These are phyloP conservation scores for Globisporangium camurandrum DNA, from an alignment of 352 stramenopile species.

Conservation along the genomic window DNA sequence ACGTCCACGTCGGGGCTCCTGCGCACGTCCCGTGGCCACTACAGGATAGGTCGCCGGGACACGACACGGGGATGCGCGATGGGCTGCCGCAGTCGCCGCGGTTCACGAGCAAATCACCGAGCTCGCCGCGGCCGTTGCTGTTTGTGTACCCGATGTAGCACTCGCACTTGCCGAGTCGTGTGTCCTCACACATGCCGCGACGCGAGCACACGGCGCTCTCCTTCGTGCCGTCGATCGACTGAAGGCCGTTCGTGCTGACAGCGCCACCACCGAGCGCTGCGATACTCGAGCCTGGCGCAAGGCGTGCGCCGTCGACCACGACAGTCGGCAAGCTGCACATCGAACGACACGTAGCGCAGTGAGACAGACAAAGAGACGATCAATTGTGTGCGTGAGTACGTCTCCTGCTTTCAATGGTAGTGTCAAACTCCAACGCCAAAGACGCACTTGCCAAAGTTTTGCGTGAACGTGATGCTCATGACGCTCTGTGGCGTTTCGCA, in stretches of 20 bases:
- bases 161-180: constrained; percentile 44
- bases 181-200: constrained; percentile 51
- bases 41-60: constrained; percentile 60
- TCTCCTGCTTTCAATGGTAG: not conserved
- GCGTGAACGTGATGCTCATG: constrained; percentile 65
- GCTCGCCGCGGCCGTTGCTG: constrained; percentile 49
- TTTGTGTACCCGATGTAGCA: constrained; percentile 62
- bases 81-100: constrained; percentile 57
- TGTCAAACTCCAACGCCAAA: not conserved
- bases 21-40: constrained; percentile 78
- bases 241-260: constrained; percentile 18
- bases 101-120: constrained; percentile 35
- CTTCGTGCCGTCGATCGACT: constrained; percentile 52
- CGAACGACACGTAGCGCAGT: not conserved
- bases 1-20: constrained; percentile 39
- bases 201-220: constrained; percentile 63
- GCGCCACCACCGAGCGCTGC: constrained; percentile 14
- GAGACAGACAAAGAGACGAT: constrained; percentile 6
- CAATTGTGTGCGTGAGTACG: not conserved
- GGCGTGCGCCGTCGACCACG: constrained; percentile 22
- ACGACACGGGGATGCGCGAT: constrained; percentile 49
- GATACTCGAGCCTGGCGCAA: constrained; percentile 29
- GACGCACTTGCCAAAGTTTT: constrained; percentile 76
- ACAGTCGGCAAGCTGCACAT: constrained; percentile 55
- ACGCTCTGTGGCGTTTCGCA: constrained; percentile 59